These are phyloP conservation scores for Eremomyces bilateralis DNA, from an alignment of 495 filamentous ascomycete species.

Conservation along the genomic window DNA sequence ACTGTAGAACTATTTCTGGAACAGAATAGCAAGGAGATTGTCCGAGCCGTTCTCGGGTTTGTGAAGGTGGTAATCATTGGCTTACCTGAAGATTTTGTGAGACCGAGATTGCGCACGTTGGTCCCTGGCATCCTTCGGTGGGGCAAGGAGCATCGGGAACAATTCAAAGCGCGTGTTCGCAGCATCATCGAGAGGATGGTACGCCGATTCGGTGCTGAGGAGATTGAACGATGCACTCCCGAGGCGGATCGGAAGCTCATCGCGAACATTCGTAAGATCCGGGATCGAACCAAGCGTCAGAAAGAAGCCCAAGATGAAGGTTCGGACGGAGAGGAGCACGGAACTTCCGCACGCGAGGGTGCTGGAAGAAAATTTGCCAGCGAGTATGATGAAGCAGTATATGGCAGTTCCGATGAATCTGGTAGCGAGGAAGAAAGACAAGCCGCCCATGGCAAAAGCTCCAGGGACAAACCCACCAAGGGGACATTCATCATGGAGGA, in stretches of 20 bases:
- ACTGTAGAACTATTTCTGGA: constrained; percentile 89
- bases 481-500: constrained; percentile 68
- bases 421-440: constrained; percentile 32
- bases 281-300: constrained; percentile 67
- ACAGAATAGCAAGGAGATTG: constrained; percentile 87
- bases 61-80: constrained; percentile 87
- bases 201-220: constrained; percentile 63
- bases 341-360: constrained; percentile 19
- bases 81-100: constrained; percentile 52
- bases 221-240: constrained; percentile 52
- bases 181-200: constrained; percentile 89
- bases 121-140: constrained; percentile 83
- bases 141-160: constrained; percentile 93
- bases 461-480: constrained; percentile 15
- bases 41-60: constrained; percentile 79
- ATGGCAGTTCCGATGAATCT: constrained; percentile 42
- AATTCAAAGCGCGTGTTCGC: constrained; percentile 90
- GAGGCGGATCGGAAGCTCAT: constrained; percentile 79
- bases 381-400: constrained; percentile 88
- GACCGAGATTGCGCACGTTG: constrained; percentile 45
- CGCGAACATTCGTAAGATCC: constrained; percentile 78
- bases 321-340: constrained; percentile 8
- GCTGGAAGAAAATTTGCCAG: constrained; percentile 69
- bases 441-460: constrained; percentile 28
- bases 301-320: constrained; percentile 31